phyloP scores from a whole-genome alignment of 2,329 filamentous ascomycete genomes.

The Aureobasidium uvarum region DNA sequence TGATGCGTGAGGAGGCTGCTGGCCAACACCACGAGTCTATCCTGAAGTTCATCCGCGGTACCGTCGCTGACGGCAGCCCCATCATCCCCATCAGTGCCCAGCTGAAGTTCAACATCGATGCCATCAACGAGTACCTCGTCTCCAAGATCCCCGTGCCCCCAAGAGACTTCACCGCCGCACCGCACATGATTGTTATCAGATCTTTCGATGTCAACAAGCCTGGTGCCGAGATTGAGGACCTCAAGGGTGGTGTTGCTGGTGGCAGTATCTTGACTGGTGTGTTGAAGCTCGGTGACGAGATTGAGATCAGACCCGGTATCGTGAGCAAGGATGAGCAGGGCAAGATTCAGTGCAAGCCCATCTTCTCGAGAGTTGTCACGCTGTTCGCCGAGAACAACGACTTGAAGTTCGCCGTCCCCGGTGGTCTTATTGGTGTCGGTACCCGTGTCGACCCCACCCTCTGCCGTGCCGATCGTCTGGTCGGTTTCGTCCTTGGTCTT shows the following conservation, averaged over 20 bases:
- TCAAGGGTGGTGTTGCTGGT: slow-evolving; percentile 98
- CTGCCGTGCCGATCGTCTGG: slow-evolving; percentile 97
- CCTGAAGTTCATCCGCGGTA: slow-evolving; percentile 96
- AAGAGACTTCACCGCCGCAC: slow-evolving; percentile 85
- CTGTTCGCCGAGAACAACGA: slow-evolving; percentile 98
- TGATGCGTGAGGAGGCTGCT: slow-evolving; percentile 95
- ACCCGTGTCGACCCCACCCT: slow-evolving; percentile 96
- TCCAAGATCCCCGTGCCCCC: slow-evolving; percentile 90
- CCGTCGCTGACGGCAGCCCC: slow-evolving; percentile 89
- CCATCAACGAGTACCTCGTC: slow-evolving; percentile 93
- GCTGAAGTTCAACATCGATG: slow-evolving; percentile 99
- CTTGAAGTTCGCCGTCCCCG: slow-evolving; percentile 95
- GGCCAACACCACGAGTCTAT: slow-evolving; percentile 95
- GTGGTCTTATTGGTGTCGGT: slow-evolving; percentile 94
- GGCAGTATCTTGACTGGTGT: slow-evolving; percentile 96
- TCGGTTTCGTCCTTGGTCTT: slow-evolving; percentile 95
- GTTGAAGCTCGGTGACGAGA: slow-evolving; percentile 94
- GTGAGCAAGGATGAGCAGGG: slow-evolving; percentile 93
- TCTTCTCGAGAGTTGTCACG: slow-evolving; percentile 91
- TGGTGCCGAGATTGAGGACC: slow-evolving; percentile 95
- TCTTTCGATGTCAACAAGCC: slow-evolving; percentile 99
- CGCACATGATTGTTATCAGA: slow-evolving; percentile 98
- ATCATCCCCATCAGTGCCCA: slow-evolving; percentile 97
- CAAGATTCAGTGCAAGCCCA: slow-evolving; percentile 92
- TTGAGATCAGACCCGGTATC: slow-evolving; percentile 98